Evolutionary conservation across 2,329 filamentous ascomycete species (phyloP), one percentile per base, ranked within the genome.

Genomic region (Pseudogymnoascus verrucosus): DNA sequence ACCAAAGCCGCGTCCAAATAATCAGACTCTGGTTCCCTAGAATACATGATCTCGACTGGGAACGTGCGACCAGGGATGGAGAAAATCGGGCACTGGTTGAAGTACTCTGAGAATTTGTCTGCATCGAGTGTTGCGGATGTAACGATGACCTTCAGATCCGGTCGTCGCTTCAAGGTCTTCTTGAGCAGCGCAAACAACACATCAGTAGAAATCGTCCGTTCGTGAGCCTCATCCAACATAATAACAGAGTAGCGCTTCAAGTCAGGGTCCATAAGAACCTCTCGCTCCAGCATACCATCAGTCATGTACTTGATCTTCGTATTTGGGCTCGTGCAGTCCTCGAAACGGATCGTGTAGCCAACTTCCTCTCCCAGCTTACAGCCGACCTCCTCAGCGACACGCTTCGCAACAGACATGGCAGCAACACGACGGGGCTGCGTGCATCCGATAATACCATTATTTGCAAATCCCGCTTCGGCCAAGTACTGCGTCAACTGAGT

Each of bases 221-320:
- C 95, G 85, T 99, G 95, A 3, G 95, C 95, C 74, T 99, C 95
- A 74, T 99, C 95, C 70, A 99, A 83, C 88, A 99, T 99, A 72
- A 99, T 97, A 65, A 95, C 91, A 0, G 92, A 96, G 73, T 99
- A 99, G 68, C 90, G 86, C 72, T 84, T 89, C 68, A 99, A 78
- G 70, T 96, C 89, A 0, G 93, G 90, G 74, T 99, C 95, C 69
- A 97, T 83, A 61, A 99, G 82, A 73, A 97, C 92, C 78, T 99
- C 95, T 79, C 95, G 85, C 77, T 97, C 88, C 74, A 99, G 84
- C 90, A 98, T 98, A 76, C 95, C 95, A 71, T 99, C 95, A 14
- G 95, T 99, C 93, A 99, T 97, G 78, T 99, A 99, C 79, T 99
- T 99, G 79, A 99, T 96, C 72, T 88, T 91, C 1, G 95, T 99